These are phyloP conservation scores for Aegilops bicornis DNA, from an alignment of 176 grass and related monocot species.

Conservation along the genomic window DNA sequence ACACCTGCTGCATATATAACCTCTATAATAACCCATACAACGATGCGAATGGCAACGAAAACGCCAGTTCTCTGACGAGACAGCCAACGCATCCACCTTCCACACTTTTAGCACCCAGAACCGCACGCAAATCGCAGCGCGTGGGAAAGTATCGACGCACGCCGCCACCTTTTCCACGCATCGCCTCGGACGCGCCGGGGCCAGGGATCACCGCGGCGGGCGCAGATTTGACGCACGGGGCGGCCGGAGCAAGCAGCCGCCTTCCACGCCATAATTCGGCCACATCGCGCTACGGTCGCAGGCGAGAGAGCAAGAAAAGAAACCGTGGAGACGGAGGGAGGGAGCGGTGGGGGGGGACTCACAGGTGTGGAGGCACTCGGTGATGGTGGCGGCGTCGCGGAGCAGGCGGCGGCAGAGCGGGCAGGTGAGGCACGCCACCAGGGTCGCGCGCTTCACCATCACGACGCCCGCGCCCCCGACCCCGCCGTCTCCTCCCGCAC, in stretches of 20 bases:
- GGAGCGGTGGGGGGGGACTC: conserved; percentile 16
- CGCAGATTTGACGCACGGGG: conserved; percentile 15
- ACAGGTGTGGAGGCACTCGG: conserved; percentile 89
- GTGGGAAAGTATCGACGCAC: background rate
- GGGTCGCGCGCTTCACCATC: too few species aligned
- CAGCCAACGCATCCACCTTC: background rate
- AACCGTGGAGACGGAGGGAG: background rate
- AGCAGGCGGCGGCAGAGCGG: conserved; percentile 59
- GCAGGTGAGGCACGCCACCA: conserved; percentile 46
- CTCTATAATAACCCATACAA: background rate
- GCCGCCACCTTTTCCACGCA: conserved; percentile 29
- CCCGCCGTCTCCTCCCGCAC: too few species aligned
- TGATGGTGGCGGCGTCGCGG: conserved; percentile 70
- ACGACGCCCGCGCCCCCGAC: too few species aligned
- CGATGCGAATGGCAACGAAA: background rate
- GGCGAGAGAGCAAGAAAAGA: too few species aligned
- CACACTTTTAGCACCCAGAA: background rate
- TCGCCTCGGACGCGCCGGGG: background rate
- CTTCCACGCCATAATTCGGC: background rate
- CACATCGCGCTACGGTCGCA: background rate
- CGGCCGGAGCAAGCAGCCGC: background rate
- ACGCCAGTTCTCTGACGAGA: background rate
- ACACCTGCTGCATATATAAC: background rate
- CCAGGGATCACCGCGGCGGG: background rate
- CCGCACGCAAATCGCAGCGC: background rate